A percentile compares a stretch with the other conserved stretches of the same genome.
Evolutionary conservation across 306 rosid species (phyloP).

Genomic region (Trifolium pratense): DNA sequence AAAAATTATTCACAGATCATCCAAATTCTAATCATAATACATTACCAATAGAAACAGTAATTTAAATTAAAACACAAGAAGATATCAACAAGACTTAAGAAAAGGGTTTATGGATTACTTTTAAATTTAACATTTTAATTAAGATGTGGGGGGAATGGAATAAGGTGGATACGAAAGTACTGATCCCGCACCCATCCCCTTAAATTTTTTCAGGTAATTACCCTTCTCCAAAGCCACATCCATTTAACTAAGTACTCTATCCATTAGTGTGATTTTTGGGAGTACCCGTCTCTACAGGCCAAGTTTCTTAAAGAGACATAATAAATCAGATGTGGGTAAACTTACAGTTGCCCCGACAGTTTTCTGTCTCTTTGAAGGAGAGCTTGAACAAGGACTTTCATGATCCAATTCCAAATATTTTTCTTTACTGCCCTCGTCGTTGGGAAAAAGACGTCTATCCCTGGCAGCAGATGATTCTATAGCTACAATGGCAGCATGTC

Average conservation of each 20-base stretch:
- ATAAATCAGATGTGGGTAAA: constrained; percentile 23
- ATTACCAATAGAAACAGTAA: too few species aligned
- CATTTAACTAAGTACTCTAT: not conserved
- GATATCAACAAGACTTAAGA: too few species aligned
- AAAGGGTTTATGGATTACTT: too few species aligned
- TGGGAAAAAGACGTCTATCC: constrained; percentile 68
- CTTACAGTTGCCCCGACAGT: constrained; percentile 55
- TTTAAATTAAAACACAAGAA: too few species aligned
- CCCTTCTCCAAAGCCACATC: not conserved
- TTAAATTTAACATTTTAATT: too few species aligned
- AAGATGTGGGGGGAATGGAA: too few species aligned
- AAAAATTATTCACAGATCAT: too few species aligned
- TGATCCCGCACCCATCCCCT: too few species aligned
- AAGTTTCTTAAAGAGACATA: constrained; percentile 30
- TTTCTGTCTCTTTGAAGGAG: constrained; percentile 74
- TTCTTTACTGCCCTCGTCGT: constrained; percentile 42
- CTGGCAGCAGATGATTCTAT: constrained; percentile 90
- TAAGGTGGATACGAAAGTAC: too few species aligned
- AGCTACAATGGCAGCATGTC: constrained; percentile 83
- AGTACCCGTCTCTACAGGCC: not conserved
- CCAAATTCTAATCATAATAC: too few species aligned
- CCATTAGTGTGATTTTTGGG: not conserved
- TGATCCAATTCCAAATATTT: constrained; percentile 47
- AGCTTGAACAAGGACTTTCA: constrained; percentile 43
- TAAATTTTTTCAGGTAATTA: too few species aligned